Evolutionary conservation across 1,139 yeast species (phyloP), one percentile per base, ranked within the genome.

Genomic region (Kluyveromyces sp.): DNA sequence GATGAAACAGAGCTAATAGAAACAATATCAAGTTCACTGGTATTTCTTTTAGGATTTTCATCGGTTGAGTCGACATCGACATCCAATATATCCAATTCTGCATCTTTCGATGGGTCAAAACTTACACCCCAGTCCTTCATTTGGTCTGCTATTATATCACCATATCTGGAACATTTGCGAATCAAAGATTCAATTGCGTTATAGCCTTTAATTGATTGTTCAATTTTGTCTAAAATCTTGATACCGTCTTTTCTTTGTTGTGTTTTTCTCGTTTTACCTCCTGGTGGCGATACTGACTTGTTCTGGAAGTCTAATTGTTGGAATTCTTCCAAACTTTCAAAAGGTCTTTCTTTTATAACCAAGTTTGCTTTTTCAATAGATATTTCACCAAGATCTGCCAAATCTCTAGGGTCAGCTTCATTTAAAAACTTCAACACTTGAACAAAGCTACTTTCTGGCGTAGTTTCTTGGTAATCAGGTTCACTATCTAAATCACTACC

Each of bases 151-250:
- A 94, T 86, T 8, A 72, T 67, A 7, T 73, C 71, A 45, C 97
- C 96, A 53, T 86, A 82, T 30, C 78, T 77, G 8, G 90, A 81
- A 68, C 99, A 94, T 55, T 81, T 78, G 53, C 81, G 80, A 49
- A 94, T 87, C 55, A 94, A 72, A 27, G 95, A 83, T 59, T 92
- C 97, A 35, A 92, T 96, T 0, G 98, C 97, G 52, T 82, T 83
- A 62, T 92, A 94, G 3, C 98, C 98, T 56, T 80, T 78, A 53
- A 92, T 71, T 25, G 90, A 82, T 50, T 73, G 69, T 47, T 76
- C 77, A 5, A 88, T 77, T 33, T 77, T 83, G 51, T 86, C 95
- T 28, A 89, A 77, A 42, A 88, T 75, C 60, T 80, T 78, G 56
- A 83, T 83, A 7, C 97, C 96, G 42, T 79, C 75, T 2, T 83